Conservation (phyloP, 73 alveolate species). For the Blepharisma japonicum region DNA sequence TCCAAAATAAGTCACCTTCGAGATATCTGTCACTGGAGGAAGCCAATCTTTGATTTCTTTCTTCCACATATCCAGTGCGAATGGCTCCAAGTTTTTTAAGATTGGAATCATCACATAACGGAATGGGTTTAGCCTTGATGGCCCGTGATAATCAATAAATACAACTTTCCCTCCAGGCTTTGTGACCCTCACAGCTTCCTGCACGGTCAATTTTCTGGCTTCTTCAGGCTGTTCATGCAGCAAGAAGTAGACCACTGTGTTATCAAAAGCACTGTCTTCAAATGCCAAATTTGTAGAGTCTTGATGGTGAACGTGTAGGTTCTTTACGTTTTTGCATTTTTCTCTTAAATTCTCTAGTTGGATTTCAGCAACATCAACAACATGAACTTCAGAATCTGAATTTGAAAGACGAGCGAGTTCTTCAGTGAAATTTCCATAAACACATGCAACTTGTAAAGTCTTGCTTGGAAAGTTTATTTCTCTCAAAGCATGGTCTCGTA, state of each 20-base stretch:
- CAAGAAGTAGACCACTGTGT: constrained; percentile 11
- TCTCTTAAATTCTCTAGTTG: not conserved
- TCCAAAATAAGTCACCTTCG: constrained; percentile 15
- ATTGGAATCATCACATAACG: constrained; percentile 27
- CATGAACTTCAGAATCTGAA: constrained; percentile 13
- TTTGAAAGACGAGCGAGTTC: not conserved
- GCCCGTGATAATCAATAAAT: constrained; percentile 12
- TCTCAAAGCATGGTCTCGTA: not conserved
- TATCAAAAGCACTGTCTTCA: constrained; percentile 11
- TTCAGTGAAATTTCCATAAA: constrained; percentile 20
- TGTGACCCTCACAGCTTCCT: constrained; percentile 10
- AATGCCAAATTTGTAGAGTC: not conserved
- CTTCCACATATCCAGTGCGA: constrained; percentile 27
- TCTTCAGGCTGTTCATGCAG: constrained; percentile 29
- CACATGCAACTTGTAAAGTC: constrained; percentile 16
- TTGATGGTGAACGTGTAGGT: not conserved
- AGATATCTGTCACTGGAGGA: constrained; percentile 14
- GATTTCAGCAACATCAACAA: constrained; percentile 18
- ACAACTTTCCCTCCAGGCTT: constrained; percentile 29
- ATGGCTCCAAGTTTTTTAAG: constrained; percentile 3
- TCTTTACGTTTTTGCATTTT: not conserved
- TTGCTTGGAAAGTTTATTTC: not conserved
- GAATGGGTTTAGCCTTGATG: constrained; percentile 2
- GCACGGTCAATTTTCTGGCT: constrained; percentile 5
- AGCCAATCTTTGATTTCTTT: constrained; percentile 4